Evolutionary conservation across 2,329 filamentous ascomycete genomes (phyloP).

Genomic region (Paramyrothecium sp.): DNA sequence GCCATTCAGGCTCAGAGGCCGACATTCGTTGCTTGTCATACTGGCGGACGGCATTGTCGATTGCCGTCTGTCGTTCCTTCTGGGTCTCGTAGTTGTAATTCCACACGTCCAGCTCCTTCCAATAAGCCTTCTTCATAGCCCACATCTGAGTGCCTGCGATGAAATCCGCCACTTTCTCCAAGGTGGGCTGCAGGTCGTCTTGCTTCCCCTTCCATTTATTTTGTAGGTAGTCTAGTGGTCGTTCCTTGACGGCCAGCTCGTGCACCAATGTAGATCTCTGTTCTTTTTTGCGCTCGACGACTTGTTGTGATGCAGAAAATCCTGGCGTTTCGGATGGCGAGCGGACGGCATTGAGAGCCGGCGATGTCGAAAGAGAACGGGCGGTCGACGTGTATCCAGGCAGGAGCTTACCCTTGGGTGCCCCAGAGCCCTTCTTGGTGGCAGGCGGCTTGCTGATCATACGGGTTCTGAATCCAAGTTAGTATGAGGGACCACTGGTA

Average conservation of each 20-base stretch:
- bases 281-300: slow-evolving; percentile 52
- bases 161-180: slow-evolving; percentile 59
- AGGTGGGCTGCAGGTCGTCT: slow-evolving; percentile 51
- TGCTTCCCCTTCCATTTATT: slow-evolving; percentile 50
- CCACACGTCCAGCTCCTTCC: slow-evolving; percentile 65
- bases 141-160: slow-evolving; percentile 49
- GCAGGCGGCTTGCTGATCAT: slow-evolving; percentile 31
- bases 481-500: slow-evolving; percentile 23
- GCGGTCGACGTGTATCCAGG: slow-evolving; percentile 36
- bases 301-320: slow-evolving; percentile 49
- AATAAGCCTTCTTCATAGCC: slow-evolving; percentile 54
- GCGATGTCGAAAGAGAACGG: slow-evolving; percentile 50
- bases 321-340: slow-evolving; percentile 53
- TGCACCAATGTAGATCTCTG: slow-evolving; percentile 56
- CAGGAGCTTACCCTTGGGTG: slow-evolving; percentile 42
- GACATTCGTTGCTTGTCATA: slow-evolving; percentile 60
- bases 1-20: slow-evolving; percentile 57
- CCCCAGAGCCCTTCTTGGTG: slow-evolving; percentile 29
- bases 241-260: slow-evolving; percentile 55
- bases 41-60: slow-evolving; percentile 59
- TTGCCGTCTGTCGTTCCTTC: slow-evolving; percentile 56
- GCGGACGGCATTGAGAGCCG: slow-evolving; percentile 50
- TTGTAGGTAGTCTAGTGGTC: slow-evolving; percentile 46
- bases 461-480: slow-evolving; percentile 23
- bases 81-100: slow-evolving; percentile 54